A percentile compares a stretch with the other conserved stretches of the same genome.
phyloP scores from a whole-genome alignment of 1,284 basidiomycete genomes.

The Wolfiporia cocos region DNA sequence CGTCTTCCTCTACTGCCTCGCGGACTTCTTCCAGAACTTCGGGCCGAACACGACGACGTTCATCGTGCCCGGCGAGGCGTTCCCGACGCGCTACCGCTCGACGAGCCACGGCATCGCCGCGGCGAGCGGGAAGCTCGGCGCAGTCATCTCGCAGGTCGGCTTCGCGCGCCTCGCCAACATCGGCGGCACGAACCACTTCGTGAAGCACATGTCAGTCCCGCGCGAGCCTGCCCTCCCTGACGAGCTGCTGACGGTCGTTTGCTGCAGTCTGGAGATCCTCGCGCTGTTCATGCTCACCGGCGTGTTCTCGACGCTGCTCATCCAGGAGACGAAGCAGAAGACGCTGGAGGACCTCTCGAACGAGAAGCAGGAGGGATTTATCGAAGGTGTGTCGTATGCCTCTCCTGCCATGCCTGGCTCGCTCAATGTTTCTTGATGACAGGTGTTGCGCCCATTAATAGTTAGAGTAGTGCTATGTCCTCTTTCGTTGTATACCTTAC shows the following conservation, averaged over 20 bases:
- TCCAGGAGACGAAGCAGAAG: constrained; percentile 55
- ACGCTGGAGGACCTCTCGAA: constrained; percentile 52
- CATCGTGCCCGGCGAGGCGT: constrained; percentile 65
- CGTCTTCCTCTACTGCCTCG: constrained; percentile 57
- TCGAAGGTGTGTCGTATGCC: constrained; percentile 19
- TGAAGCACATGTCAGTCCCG: constrained; percentile 29
- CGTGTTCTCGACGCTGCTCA: constrained; percentile 49
- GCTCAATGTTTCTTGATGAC: background rate
- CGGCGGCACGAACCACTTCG: constrained; percentile 36
- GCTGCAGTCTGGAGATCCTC: constrained; percentile 41
- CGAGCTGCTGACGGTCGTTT: background rate
- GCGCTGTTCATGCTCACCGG: constrained; percentile 59
- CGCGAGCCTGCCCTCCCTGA: background rate
- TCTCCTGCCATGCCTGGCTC: background rate
- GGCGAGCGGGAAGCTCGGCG: constrained; percentile 63
- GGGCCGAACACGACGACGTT: constrained; percentile 76
- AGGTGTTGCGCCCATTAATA: no score
- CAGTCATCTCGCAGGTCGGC: constrained; percentile 61
- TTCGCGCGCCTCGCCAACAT: constrained; percentile 43
- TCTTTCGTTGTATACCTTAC: no score
- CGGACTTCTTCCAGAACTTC: constrained; percentile 51
- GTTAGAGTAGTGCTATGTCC: no score
- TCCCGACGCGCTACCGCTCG: constrained; percentile 70
- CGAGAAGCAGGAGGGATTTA: constrained; percentile 44
- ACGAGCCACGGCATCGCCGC: constrained; percentile 72